Evolutionary conservation across 345 rosid species (phyloP).

Genomic region (Populus euphratica): DNA sequence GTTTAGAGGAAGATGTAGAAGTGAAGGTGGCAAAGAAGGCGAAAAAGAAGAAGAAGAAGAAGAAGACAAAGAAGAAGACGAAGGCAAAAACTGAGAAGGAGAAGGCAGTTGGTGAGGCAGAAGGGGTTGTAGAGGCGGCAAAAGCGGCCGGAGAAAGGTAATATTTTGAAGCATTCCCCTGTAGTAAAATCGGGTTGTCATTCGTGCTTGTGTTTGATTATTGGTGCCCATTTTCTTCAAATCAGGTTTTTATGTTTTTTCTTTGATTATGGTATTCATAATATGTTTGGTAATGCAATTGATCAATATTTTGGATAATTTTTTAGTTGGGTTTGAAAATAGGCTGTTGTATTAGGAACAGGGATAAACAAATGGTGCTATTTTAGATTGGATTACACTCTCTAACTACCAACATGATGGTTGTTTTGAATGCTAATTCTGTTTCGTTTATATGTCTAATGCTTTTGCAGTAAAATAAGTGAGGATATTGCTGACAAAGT

Average conservation of each 20-base stretch:
- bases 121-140: slow-evolving; percentile 3
- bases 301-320: not conserved
- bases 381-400: not conserved
- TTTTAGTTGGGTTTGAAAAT: not conserved
- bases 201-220: not conserved
- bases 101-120: slow-evolving; percentile 9
- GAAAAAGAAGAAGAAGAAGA: slow-evolving; percentile 19
- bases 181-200: not conserved
- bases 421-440: not conserved
- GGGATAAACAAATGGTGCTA: not conserved
- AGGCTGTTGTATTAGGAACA: not conserved
- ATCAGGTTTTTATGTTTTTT: not conserved
- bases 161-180: not conserved
- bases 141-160: slow-evolving; percentile 14
- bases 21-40: slow-evolving; percentile 6
- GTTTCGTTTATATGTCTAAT: not conserved
- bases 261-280: not conserved
- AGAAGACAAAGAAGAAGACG: slow-evolving; percentile 15
- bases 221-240: slow-evolving; percentile 1
- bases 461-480: slow-evolving; percentile 48
- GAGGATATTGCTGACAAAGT: slow-evolving; percentile 50
- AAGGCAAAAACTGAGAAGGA: slow-evolving; percentile 9
- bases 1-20: not conserved
- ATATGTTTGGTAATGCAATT: not conserved
- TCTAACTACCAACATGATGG: not conserved